Evolutionary conservation across 2,329 filamentous ascomycete species (phyloP).

Genomic region (Didymella exigua): DNA sequence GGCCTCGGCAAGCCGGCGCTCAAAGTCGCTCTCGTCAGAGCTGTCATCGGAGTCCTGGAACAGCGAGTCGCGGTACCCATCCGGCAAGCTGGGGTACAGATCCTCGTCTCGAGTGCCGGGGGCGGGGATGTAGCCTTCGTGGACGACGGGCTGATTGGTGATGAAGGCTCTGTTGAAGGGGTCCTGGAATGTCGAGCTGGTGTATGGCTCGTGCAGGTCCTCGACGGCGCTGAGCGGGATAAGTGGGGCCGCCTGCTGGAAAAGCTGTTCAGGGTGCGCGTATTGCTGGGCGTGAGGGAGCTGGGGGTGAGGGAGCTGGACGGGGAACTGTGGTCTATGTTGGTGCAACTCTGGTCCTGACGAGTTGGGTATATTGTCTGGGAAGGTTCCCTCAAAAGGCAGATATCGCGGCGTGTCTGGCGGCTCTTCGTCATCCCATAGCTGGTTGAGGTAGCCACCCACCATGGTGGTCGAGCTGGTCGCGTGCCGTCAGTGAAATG

Average conservation of each 20-base stretch:
- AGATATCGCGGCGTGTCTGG: conserved; percentile 27
- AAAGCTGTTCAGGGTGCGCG: conserved; percentile 26
- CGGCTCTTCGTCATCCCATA: conserved; percentile 26
- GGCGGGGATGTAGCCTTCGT: conserved; percentile 50
- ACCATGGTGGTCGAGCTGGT: conserved; percentile 26
- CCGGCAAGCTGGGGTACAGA: conserved; percentile 32
- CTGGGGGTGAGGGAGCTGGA: conserved; percentile 20
- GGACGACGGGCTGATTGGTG: conserved; percentile 40
- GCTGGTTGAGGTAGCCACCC: conserved; percentile 27
- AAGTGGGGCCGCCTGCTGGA: conserved; percentile 24
- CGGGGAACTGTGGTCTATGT: conserved; percentile 16
- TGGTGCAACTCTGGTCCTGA: conserved; percentile 13
- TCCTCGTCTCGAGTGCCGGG: conserved; percentile 43
- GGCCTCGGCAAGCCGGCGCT: conserved; percentile 36
- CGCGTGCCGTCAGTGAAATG: conserved; percentile 16
- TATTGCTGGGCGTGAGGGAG: conserved; percentile 24
- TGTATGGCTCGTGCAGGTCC: conserved; percentile 26
- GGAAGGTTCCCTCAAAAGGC: conserved; percentile 29
- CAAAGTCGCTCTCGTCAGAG: conserved; percentile 37
- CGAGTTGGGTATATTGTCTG: conserved; percentile 20
- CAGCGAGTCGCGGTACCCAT: conserved; percentile 26
- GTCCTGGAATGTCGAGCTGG: conserved; percentile 24
- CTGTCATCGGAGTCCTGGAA: conserved; percentile 33
- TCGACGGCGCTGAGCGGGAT: conserved; percentile 32
- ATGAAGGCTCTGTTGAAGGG: conserved; percentile 32